These are phyloP conservation scores for Phytophthora sp. DNA, from an alignment of 352 stramenopile genomes.

Conservation along the genomic window DNA sequence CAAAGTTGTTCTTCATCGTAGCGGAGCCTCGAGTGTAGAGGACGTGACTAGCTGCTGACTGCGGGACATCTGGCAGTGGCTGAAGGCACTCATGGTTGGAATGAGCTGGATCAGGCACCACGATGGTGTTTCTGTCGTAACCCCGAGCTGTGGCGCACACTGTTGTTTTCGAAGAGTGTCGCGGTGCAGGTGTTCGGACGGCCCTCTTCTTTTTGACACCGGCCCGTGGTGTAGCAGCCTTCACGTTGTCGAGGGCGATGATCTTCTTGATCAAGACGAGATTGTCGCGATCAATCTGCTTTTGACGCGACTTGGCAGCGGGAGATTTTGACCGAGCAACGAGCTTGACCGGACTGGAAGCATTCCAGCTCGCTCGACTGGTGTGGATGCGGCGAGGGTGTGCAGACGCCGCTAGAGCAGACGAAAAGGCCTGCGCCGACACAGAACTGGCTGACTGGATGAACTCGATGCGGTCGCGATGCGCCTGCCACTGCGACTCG, in stretches of 20 bases:
- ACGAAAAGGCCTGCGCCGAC: constrained; percentile 27
- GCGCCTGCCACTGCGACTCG: constrained; percentile 40
- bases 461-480: constrained; percentile 53
- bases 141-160: neutral
- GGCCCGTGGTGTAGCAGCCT: neutral
- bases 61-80: constrained; percentile 33
- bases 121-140: constrained; percentile 26
- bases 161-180: neutral
- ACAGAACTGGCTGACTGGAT: constrained; percentile 44
- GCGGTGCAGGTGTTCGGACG: neutral
- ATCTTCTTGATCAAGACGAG: constrained; percentile 66
- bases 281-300: constrained; percentile 64
- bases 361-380: neutral
- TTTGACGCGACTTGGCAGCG: constrained; percentile 52
- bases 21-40: constrained; percentile 52
- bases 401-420: constrained; percentile 24
- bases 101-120: constrained; percentile 22
- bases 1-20: constrained; percentile 60
- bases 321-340: constrained; percentile 42
- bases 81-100: constrained; percentile 26
- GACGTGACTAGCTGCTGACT: constrained; percentile 39
- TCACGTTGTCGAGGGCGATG: constrained; percentile 48
- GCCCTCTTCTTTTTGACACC: constrained; percentile 17
- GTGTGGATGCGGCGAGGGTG: constrained; percentile 36
- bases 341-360: constrained; percentile 22